Base-by-base conservation (phyloP, 345 rosid genomes). In the Rhodamnia rubescens region DNA sequence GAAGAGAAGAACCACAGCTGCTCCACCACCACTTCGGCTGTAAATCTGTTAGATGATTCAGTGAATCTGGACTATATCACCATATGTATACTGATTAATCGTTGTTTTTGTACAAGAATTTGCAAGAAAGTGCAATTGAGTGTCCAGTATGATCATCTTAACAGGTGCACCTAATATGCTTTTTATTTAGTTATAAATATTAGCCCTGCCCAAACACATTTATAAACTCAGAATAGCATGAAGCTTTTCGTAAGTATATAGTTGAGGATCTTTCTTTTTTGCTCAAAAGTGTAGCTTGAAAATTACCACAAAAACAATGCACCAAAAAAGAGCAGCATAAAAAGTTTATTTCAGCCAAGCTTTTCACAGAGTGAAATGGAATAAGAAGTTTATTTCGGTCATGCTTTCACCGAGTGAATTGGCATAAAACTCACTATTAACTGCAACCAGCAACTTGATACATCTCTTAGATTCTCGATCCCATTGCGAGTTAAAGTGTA, bases 1-100 rank as follows among this genome's bases (percentile, higher is more conserved):
- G 86, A 84, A 87, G 83, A 75, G 88, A 80, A 78, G 87, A 47
- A 86, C 88, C 52, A 69, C 29, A n/a, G 59, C 58, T 80, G 86
- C 85, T 80, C 90, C 88, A 42, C 55, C 47, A 12, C 85, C 85
- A 11, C 88, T 85, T 75, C 84, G n/a, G 64, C 4, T 89, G 84
- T 55, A 61, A 83, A 36, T 49, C 21, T 21, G 82, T 51, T 20
- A 29, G 78, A 69, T 69, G 78, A 69, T 69, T 36, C 42, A 40
- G 78, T 69, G 47, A 69, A 69, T 69, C 78, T 18, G 78, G 78
- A 69, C 44, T 40, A 18, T 9, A 36, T 69, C 78, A 69, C 78
- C 42, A 32, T 32, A 69, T 69, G 47, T 69, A 32, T 36, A 32
- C 78, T 32, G 22, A 24, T 69, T 8, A 69, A 29, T 49, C 75